Percentiles rank a stretch among this genome's conserved stretches.
Evolutionary conservation across 2,329 filamentous ascomycete species (phyloP).

Genomic region (Paracamarosporium sp.): DNA sequence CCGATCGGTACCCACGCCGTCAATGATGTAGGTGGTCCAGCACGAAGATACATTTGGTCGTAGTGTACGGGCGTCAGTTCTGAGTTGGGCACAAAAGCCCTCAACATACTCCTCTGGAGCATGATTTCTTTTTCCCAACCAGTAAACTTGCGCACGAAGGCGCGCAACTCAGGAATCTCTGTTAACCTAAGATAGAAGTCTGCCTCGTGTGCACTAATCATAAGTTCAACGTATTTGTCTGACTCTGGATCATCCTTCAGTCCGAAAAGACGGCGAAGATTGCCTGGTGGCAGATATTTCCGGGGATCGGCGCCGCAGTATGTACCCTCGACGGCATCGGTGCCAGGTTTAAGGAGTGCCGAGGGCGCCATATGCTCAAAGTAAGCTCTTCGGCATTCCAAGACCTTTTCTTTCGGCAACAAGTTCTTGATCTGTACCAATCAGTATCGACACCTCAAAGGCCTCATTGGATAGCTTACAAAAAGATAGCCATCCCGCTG

Average conservation of each 20-base stretch:
- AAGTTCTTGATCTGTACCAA: slow-evolving; percentile 3
- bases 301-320: background rate
- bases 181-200: slow-evolving; percentile 7
- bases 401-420: slow-evolving; percentile 7
- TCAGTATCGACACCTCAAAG: background rate
- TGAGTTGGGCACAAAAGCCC: slow-evolving; percentile 6
- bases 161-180: slow-evolving; percentile 4
- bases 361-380: slow-evolving; percentile 12
- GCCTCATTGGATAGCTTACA: background rate
- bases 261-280: background rate
- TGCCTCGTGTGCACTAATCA: slow-evolving; percentile 12
- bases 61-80: slow-evolving; percentile 16
- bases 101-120: slow-evolving; percentile 11
- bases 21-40: slow-evolving; percentile 8
- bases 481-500: background rate
- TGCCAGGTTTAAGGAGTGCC: slow-evolving; percentile 3
- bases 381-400: slow-evolving; percentile 13
- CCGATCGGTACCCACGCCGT: slow-evolving; percentile 16
- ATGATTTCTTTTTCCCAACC: slow-evolving; percentile 6
- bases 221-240: slow-evolving; percentile 9
- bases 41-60: slow-evolving; percentile 13
- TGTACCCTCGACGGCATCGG: background rate
- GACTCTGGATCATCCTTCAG: background rate
- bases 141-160: slow-evolving; percentile 1
- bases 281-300: slow-evolving; percentile 1